Evolutionary conservation across 2,329 filamentous ascomycete species (phyloP), one percentile per base, ranked within the genome.

Genomic region (Tolypocladium tundrense): DNA sequence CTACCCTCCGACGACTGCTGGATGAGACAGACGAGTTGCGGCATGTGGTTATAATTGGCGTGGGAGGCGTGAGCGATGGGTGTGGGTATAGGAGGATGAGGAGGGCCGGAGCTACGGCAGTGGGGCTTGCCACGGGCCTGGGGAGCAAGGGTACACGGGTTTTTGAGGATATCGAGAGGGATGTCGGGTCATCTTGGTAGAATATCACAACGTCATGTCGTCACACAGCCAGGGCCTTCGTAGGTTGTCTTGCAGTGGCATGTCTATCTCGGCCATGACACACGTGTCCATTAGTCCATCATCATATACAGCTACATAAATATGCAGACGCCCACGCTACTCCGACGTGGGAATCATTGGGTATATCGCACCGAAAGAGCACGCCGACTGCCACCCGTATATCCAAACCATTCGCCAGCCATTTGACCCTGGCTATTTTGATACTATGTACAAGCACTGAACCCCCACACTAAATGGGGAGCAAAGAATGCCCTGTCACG

Each of bases 51-150:
- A 76, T 92, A 37, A 84, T 92, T 57, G 89, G 89, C 0, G 81
- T 89, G 0, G 89, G 89, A 1, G 89, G 89, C 1, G 88, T 92
- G 1, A 74, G 78, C 31, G 86, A 91, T 67, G 74, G 71, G 0
- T 77, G 72, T 3, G 87, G 86, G 1, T 90, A 79, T 63, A 70
- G 72, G 58, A 77, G 88, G 61, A 91, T 91, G 87, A 78, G 75
- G 62, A 73, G 70, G 8, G 88, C 83, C 0, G 88, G 88, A 0
- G 88, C 88, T 0, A 74, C 67, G 27, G 84, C 82, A 0, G 87
- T 91, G 0, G 88, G 80, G 0, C 79, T 91, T 51, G 88, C 83
- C 0, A 91, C 87, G 2, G 88, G 82, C 4, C 68, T 91, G 53
- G 88, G 88, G 2, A 74, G 81, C 55, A 79, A 81, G 61, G 88